These are phyloP conservation scores for Tolypocladium album DNA, from an alignment of 2,329 filamentous ascomycete species.

Conservation along the genomic window DNA sequence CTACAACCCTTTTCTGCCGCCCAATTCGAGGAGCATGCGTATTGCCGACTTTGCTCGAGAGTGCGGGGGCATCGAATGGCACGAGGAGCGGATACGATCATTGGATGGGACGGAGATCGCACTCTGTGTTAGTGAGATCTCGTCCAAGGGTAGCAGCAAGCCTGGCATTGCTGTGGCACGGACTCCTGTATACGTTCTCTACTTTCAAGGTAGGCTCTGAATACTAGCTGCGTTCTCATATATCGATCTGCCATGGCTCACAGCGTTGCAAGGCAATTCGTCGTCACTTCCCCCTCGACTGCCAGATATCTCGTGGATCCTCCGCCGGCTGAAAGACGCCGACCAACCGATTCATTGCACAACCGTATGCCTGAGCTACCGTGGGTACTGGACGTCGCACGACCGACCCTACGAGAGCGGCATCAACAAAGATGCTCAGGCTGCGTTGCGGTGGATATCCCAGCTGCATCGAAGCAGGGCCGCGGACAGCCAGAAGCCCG, in stretches of 20 bases:
- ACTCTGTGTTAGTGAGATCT: conserved; percentile 41
- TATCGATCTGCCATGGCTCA: background rate
- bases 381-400: conserved; percentile 69
- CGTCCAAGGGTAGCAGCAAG: conserved; percentile 1
- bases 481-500: conserved; percentile 11
- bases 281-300: conserved; percentile 47
- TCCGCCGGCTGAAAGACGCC: conserved; percentile 32
- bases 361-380: conserved; percentile 49
- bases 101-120: conserved; percentile 56
- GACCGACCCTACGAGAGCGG: conserved; percentile 61
- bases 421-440: conserved; percentile 57
- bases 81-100: conserved; percentile 48
- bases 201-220: conserved; percentile 39
- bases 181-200: conserved; percentile 41
- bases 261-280: conserved; percentile 38
- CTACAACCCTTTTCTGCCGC: conserved; percentile 68
- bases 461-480: conserved; percentile 22
- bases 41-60: conserved; percentile 51
- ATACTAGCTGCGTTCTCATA: conserved; percentile 4
- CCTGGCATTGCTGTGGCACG: background rate
- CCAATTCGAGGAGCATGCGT: conserved; percentile 56
- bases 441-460: conserved; percentile 52
- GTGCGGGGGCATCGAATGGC: conserved; percentile 55
- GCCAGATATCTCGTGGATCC: conserved; percentile 42
- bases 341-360: conserved; percentile 28